Evolutionary conservation across 2,329 filamentous ascomycete species (phyloP).

Genomic region (Colletotrichum sp.): DNA sequence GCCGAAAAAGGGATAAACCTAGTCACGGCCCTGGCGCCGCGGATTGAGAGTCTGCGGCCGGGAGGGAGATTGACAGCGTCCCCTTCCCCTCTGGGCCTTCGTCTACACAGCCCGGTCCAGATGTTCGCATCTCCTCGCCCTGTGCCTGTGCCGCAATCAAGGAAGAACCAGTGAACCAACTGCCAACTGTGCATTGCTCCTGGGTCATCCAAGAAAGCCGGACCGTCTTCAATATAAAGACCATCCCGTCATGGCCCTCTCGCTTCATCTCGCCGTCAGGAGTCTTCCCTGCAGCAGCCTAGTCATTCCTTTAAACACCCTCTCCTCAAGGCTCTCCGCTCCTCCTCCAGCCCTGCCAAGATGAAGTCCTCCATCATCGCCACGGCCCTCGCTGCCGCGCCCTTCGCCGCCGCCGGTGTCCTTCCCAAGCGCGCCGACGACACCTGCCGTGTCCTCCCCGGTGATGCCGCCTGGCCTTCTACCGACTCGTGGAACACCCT

Average conservation of each 20-base stretch:
- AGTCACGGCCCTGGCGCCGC: neutral
- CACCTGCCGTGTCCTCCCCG: slow-evolving; percentile 49
- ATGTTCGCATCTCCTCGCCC: neutral
- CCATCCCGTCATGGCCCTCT: neutral
- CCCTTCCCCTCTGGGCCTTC: neutral
- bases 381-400: slow-evolving; percentile 5
- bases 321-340: neutral
- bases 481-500: slow-evolving; percentile 50
- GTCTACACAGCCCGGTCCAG: neutral
- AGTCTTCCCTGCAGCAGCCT: slow-evolving; percentile 18
- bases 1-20: slow-evolving; percentile 4
- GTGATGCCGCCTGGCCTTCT: slow-evolving; percentile 60
- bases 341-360: neutral
- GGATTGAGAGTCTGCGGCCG: neutral
- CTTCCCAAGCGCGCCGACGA: slow-evolving; percentile 14
- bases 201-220: neutral
- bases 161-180: neutral
- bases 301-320: slow-evolving; percentile 11
- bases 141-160: neutral
- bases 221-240: slow-evolving; percentile 14
- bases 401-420: slow-evolving; percentile 6
- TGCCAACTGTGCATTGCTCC: neutral
- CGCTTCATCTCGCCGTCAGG: slow-evolving; percentile 3
- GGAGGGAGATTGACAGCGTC: slow-evolving; percentile 1
- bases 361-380: slow-evolving; percentile 16